Evolutionary conservation across 2,329 filamentous ascomycete genomes (phyloP).

Genomic region (Trichoderma guizhouense): DNA sequence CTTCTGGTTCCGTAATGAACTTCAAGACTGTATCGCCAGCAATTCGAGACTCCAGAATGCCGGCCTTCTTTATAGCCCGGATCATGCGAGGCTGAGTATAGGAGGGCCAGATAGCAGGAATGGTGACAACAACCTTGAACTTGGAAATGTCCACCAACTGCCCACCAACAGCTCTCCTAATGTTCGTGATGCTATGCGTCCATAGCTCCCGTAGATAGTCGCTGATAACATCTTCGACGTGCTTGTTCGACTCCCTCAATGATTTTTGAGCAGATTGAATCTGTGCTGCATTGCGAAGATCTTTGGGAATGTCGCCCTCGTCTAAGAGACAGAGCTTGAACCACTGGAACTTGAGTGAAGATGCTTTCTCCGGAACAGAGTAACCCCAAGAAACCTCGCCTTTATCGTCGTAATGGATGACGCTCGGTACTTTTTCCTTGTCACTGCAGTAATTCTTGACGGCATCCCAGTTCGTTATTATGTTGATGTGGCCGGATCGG

Average conservation of each 20-base stretch:
- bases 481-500: conserved; percentile 27
- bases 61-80: conserved; percentile 33
- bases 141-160: conserved; percentile 23
- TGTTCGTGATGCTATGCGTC: conserved; percentile 28
- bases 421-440: conserved; percentile 32
- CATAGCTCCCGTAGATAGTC: conserved; percentile 35
- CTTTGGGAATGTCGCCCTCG: conserved; percentile 26
- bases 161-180: conserved; percentile 26
- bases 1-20: conserved; percentile 44
- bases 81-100: conserved; percentile 38
- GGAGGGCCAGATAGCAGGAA: conserved; percentile 46
- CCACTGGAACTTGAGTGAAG: conserved; percentile 32
- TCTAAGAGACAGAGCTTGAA: conserved; percentile 42
- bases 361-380: conserved; percentile 22
- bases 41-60: conserved; percentile 31
- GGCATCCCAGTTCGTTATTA: conserved; percentile 33
- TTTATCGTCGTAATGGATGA: conserved; percentile 23
- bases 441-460: conserved; percentile 25
- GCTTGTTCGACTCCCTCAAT: conserved; percentile 19
- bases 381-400: conserved; percentile 31
- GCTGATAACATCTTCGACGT: conserved; percentile 28
- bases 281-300: conserved; percentile 25
- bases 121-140: conserved; percentile 40
- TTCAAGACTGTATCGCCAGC: conserved; percentile 32
- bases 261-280: conserved; percentile 20